Evolutionary conservation across 208 protist genomes (phyloP), one percentile per base, ranked within the genome.

Genomic region (Naegleria lovaniensis): DNA sequence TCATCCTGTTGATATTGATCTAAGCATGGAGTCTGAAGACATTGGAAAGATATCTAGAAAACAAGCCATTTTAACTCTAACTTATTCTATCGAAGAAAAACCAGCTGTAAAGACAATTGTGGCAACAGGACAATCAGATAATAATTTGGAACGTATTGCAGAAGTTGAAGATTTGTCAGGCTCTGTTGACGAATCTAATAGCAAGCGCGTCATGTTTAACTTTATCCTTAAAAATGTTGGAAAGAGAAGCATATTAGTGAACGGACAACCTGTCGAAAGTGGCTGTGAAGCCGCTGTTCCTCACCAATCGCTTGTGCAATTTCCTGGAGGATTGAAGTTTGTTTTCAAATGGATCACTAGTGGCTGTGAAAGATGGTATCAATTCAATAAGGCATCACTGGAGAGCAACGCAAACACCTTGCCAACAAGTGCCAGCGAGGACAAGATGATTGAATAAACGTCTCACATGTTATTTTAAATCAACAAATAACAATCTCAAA

Each of bases 281-380:
- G 55, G 55, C 22, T 38, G 7, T 39, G n/a, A 58, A 36, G 38
- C 5, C 16, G 19, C 22, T 15, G 5, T 88, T 15, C 22, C 25
- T 29, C 39, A 88, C 58, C 19, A 58, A 36, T 29, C 85, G 0
- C 38, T 58, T 16, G 9, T 88, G 0, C n/a, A 40, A 19, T 88
- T 88, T 39, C 85, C 85, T 19, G 85, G 85, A n/a, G 43, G 33
- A 58, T n/a, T 55, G 25, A 88, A 88, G 85, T 88, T 88, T 88
- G 33, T 88, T 29, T 88, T 88, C 33, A 88, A 48, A 58, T 19
- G 22, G 19, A 38, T n/a, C 58, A 36, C 16, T 36, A 9, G n/a
- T 6, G 67, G 67, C 7, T 36, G 25, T 36, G 25, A 79, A 9
- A 36, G n/a, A 33, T 79, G 67, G 67, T 79, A 67, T 29, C 19